A percentile compares a stretch with the other conserved stretches of the same genome.
phyloP scores from a whole-genome alignment of 495 filamentous ascomycete genomes.

The Hyphodiscus hymeniophilus region DNA sequence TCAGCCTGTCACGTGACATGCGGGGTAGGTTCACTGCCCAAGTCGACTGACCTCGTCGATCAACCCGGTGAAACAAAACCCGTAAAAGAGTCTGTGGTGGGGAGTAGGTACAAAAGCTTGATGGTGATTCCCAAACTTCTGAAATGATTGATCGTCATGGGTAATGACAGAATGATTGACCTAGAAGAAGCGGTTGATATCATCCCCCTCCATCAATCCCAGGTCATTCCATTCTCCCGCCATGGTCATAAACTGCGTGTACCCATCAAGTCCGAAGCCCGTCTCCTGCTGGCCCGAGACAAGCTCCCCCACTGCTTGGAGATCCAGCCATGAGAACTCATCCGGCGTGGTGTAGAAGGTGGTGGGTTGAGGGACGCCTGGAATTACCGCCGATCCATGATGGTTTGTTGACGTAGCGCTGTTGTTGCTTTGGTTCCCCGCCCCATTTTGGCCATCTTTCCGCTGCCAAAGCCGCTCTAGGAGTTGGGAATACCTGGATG shows the following conservation, averaged over 20 bases:
- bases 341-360: background rate
- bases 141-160: too few relatives aligned
- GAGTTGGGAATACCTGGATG: conserved; percentile 12
- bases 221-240: conserved; percentile 3
- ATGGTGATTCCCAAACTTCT: too few relatives aligned
- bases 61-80: too few relatives aligned
- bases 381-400: background rate
- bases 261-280: conserved; percentile 1
- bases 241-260: conserved; percentile 4
- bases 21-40: too few relatives aligned
- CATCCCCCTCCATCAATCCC: background rate
- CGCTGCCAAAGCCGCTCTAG: conserved; percentile 13
- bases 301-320: conserved; percentile 14
- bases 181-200: conserved; percentile 14
- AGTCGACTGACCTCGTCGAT: too few relatives aligned
- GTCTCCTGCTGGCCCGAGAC: conserved; percentile 3
- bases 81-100: too few relatives aligned
- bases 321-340: conserved; percentile 18
- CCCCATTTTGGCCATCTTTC: conserved; percentile 4
- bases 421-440: background rate
- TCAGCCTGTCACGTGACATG: too few relatives aligned
- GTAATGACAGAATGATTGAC: too few relatives aligned
- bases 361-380: background rate
- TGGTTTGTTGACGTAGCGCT: background rate
- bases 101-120: too few relatives aligned